Evolutionary conservation across 768 basidiomycete genomes (phyloP).

Genomic region (Suillus cothurnatus): DNA sequence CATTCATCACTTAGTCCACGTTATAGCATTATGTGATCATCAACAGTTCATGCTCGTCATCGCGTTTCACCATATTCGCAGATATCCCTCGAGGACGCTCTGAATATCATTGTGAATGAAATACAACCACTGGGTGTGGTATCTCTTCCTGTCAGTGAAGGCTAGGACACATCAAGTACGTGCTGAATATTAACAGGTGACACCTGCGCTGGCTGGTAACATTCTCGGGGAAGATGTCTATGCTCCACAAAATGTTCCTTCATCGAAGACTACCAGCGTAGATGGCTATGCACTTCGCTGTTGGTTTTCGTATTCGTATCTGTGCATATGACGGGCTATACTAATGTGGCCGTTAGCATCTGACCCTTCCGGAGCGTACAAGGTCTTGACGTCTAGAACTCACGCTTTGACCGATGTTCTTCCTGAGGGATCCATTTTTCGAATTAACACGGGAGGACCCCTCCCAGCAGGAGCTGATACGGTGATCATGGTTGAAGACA

Average conservation of each 20-base stretch:
- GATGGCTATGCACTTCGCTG: slow-evolving; percentile 87
- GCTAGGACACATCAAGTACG: neutral
- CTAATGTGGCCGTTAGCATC: slow-evolving; percentile 45
- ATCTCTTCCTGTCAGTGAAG: slow-evolving; percentile 44
- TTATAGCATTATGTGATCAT: neutral
- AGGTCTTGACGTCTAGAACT: slow-evolving; percentile 61
- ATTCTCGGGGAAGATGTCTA: slow-evolving; percentile 77
- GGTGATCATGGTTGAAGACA: slow-evolving; percentile 94
- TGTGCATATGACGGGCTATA: neutral
- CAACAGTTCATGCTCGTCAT: slow-evolving; percentile 66
- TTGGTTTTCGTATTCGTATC: slow-evolving; percentile 31
- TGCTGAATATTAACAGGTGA: slow-evolving; percentile 48
- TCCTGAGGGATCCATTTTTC: slow-evolving; percentile 49
- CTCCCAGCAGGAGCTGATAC: slow-evolving; percentile 75
- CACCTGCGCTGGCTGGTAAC: slow-evolving; percentile 57
- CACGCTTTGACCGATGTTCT: slow-evolving; percentile 33
- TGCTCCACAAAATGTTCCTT: slow-evolving; percentile 66
- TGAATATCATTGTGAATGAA: slow-evolving; percentile 54
- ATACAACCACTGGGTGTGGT: slow-evolving; percentile 43
- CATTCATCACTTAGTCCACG: neutral
- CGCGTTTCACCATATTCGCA: slow-evolving; percentile 78
- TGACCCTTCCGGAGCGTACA: slow-evolving; percentile 65
- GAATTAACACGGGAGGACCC: slow-evolving; percentile 87
- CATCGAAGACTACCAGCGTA: slow-evolving; percentile 72
- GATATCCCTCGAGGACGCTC: slow-evolving; percentile 65